These are phyloP conservation scores for Lipomyces japonicus DNA, from an alignment of 805 yeast genomes.

Conservation along the genomic window DNA sequence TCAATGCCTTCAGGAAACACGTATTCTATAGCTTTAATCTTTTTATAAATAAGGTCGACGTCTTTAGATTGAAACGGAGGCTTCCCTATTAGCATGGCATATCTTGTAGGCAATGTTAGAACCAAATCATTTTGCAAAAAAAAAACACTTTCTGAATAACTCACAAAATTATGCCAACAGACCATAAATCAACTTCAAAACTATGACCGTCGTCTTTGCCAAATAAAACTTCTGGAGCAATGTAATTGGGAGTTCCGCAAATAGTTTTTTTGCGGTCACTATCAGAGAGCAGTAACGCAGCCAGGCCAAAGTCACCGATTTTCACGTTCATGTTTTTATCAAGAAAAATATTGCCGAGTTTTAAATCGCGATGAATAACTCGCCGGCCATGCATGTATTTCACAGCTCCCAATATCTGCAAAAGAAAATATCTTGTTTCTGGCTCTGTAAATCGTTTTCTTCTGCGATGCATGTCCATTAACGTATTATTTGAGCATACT, in stretches of 20 bases:
- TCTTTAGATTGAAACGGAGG: slow-evolving; percentile 98
- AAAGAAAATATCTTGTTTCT: slow-evolving; percentile 84
- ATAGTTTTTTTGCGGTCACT: slow-evolving; percentile 83
- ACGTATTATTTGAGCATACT: slow-evolving; percentile 89
- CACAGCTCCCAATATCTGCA: slow-evolving; percentile 91
- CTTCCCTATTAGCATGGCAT: slow-evolving; percentile 85
- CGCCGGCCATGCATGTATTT: slow-evolving; percentile 86
- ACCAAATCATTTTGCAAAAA: neutral
- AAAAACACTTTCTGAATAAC: neutral
- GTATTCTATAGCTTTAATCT: slow-evolving; percentile 74
- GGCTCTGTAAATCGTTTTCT: slow-evolving; percentile 86
- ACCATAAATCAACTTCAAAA: slow-evolving; percentile 96
- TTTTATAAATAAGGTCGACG: slow-evolving; percentile 75
- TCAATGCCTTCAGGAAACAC: slow-evolving; percentile 65
- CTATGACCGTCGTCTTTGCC: slow-evolving; percentile 84
- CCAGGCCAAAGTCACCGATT: slow-evolving; percentile 96
- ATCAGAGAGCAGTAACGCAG: slow-evolving; percentile 77
- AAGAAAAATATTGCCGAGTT: slow-evolving; percentile 91
- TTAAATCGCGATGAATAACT: slow-evolving; percentile 93
- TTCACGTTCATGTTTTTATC: slow-evolving; percentile 92
- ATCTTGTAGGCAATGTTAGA: slow-evolving; percentile 4
- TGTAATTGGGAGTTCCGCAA: slow-evolving; percentile 98
- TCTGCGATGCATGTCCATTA: slow-evolving; percentile 84
- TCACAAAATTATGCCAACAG: slow-evolving; percentile 90
- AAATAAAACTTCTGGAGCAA: slow-evolving; percentile 94